Base-by-base conservation (phyloP, 2,329 filamentous ascomycete species). In the Colletotrichum sp. region DNA sequence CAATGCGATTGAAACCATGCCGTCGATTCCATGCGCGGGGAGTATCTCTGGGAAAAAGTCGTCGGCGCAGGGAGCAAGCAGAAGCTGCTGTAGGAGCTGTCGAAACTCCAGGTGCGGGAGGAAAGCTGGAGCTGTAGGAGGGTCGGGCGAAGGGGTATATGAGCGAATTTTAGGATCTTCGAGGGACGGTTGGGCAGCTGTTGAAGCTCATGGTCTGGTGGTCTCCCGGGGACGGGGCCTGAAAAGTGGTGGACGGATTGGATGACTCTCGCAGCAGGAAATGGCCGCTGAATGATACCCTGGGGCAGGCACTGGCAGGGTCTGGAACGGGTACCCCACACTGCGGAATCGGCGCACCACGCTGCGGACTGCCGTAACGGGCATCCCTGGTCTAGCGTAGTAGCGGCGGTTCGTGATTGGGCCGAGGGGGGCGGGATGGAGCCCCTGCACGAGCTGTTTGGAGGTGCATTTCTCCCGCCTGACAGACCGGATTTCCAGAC, bases 1-100 rank as follows among this genome's bases (percentile, higher is more conserved):
- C 85, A 87, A 85, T 82, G 84, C 85, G 83, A 84, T 82, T 83
- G 84, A 84, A 81, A 84, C 82, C 87, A 89, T 89, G 81, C 83
- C 84, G 80, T 79, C 80, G 80, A 78, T 82, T 82, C 82, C 85
- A 86, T 86, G 81, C 83, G 74, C 57, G 60, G 48, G 34, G 48
- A 74, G 39, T 39, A 32, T 55, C 5, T 28, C 13, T 34, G 16
- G 67, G 34, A 5, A 39, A 43, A 61, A 61, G 55, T 57, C 43
- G 34, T 24, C 63, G 12, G 30, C 26, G 18, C 32, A n/a, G n/a
- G 30, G 30, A 32, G 18, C 55, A 32, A 63, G 59, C 16, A 21
- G 59, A 21, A 63, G 59, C 59, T 63, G 43, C 43, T 21, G n/a
- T 52, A 52, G n/a, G 43, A 52, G 43, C 43, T 52, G 12, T 52